phyloP scores from a whole-genome alignment of 2,329 filamentous ascomycete species.

The Samsoniella hepiali region DNA sequence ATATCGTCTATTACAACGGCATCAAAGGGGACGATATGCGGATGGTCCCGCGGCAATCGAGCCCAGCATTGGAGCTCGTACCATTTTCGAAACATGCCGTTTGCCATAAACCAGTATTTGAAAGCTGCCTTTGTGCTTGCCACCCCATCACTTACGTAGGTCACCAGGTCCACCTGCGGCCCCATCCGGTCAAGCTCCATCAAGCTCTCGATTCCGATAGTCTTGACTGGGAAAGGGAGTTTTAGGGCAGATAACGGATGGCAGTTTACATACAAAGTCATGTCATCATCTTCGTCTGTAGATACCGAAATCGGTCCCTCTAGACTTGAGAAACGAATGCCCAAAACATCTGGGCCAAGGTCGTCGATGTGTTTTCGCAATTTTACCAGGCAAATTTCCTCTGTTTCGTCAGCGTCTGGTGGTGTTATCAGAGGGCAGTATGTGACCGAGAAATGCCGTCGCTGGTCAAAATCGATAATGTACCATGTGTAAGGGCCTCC shows the following conservation, averaged over 20 bases:
- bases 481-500: constrained; percentile 17
- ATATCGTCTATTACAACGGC: constrained; percentile 32
- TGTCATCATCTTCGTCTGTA: constrained; percentile 27
- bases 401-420: constrained; percentile 13
- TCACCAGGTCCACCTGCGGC: constrained; percentile 29
- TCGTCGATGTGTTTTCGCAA: constrained; percentile 13
- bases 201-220: constrained; percentile 25
- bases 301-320: constrained; percentile 21
- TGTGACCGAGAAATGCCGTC: constrained; percentile 16
- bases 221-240: constrained; percentile 24
- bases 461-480: constrained; percentile 15
- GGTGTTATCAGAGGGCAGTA: constrained; percentile 1
- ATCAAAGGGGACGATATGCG: constrained; percentile 35
- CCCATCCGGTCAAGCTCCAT: constrained; percentile 30
- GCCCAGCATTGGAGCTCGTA: constrained; percentile 34
- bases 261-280: constrained; percentile 28
- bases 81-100: constrained; percentile 27
- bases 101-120: constrained; percentile 33
- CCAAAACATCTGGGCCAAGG: constrained; percentile 13
- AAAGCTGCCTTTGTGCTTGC: constrained; percentile 25
- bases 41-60: constrained; percentile 30
- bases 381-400: constrained; percentile 11
- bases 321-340: constrained; percentile 12
- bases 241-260: neutral
- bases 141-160: constrained; percentile 20